These are phyloP conservation scores for Xylaria polymorpha DNA, from an alignment of 2,329 filamentous ascomycete species.

Conservation along the genomic window DNA sequence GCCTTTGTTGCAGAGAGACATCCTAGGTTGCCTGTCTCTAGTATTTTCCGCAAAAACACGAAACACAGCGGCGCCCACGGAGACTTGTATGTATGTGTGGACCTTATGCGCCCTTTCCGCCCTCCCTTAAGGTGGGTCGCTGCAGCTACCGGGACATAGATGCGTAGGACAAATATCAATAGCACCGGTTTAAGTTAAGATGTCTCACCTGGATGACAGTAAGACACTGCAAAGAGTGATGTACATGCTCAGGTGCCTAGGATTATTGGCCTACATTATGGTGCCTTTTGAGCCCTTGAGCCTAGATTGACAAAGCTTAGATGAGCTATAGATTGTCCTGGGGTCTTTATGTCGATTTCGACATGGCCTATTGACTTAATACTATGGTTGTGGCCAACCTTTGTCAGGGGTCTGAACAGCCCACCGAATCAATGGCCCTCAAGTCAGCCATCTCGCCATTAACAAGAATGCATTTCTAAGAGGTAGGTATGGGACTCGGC, in stretches of 20 bases:
- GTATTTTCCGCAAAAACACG: constrained; percentile 27
- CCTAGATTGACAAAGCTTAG: not conserved
- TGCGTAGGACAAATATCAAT: constrained; percentile 25
- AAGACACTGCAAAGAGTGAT: not conserved
- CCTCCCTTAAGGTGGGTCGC: constrained; percentile 9
- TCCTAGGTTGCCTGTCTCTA: constrained; percentile 21
- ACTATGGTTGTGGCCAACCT: not conserved
- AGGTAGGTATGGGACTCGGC: not conserved
- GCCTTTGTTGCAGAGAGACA: not conserved
- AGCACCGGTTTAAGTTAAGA: not conserved
- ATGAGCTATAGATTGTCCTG: not conserved
- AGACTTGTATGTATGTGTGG: constrained; percentile 12
- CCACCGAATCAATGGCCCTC: not conserved
- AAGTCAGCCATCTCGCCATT: not conserved
- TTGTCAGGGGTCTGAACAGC: not conserved
- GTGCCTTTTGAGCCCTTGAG: not conserved
- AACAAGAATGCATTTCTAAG: not conserved
- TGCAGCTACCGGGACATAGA: constrained; percentile 16
- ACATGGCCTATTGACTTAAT: not conserved
- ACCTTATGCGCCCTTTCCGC: not conserved
- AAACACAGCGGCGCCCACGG: constrained; percentile 10
- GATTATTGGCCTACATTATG: not conserved
- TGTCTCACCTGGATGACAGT: not conserved
- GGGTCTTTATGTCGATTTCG: not conserved
- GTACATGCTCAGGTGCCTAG: not conserved